A percentile compares a stretch with the other conserved stretches of the same genome.
phyloP scores from a whole-genome alignment of 306 rosid species.

The Senna tora region DNA sequence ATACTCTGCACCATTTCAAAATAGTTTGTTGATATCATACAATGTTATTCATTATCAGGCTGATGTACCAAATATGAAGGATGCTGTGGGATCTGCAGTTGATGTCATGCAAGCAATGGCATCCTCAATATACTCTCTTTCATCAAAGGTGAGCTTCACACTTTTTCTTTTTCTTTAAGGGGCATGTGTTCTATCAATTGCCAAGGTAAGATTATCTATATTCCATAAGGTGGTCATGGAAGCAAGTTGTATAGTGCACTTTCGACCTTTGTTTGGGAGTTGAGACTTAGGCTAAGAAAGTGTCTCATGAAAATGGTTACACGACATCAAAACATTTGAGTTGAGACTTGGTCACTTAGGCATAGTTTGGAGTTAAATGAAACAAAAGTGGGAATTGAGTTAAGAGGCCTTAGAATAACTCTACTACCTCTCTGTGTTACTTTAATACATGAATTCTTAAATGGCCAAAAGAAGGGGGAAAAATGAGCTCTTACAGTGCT shows the following conservation, averaged over 20 bases:
- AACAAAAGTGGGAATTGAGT: slow-evolving; percentile 8
- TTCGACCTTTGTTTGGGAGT: slow-evolving; percentile 15
- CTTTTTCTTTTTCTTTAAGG: slow-evolving; percentile 3
- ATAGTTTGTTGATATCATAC: slow-evolving; percentile 26
- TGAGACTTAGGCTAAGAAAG: slow-evolving; percentile 20
- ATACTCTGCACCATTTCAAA: slow-evolving; percentile 3
- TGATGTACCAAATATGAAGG: slow-evolving; percentile 84
- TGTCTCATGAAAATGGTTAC: neutral
- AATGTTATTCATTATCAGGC: slow-evolving; percentile 58
- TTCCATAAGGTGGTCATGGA: slow-evolving; percentile 11
- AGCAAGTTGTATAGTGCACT: slow-evolving; percentile 2
- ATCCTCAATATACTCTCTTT: slow-evolving; percentile 85
- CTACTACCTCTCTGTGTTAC: neutral
- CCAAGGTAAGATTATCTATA: slow-evolving; percentile 7
- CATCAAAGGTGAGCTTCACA: slow-evolving; percentile 62
- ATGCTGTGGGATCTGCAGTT: slow-evolving; percentile 93
- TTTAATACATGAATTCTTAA: slow-evolving; percentile 7
- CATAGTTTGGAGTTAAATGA: neutral
- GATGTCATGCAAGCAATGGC: slow-evolving; percentile 97
- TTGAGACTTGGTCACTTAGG: too few relatives aligned
- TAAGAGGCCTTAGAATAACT: slow-evolving; percentile 3
- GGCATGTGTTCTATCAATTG: slow-evolving; percentile 24
- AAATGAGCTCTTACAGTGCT: slow-evolving; percentile 7
- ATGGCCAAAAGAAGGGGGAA: too few relatives aligned
- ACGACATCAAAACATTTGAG: neutral